phyloP scores from a whole-genome alignment of 192 early-diverging fungal species.

The Podila epigama region DNA sequence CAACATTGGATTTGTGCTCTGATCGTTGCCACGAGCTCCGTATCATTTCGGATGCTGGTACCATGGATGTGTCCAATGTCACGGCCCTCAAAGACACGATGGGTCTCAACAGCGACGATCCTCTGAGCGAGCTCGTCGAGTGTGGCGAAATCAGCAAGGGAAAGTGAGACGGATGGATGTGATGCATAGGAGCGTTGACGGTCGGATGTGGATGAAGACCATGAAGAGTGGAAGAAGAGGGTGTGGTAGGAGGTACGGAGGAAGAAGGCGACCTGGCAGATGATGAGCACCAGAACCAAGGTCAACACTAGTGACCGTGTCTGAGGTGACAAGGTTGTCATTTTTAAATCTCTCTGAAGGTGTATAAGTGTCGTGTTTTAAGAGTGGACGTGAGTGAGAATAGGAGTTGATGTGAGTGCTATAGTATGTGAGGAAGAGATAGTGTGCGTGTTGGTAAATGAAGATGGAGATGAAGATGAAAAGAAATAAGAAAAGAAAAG shows the following conservation, averaged over 20 bases:
- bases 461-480: constrained; percentile 11
- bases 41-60: constrained; percentile 9
- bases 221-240: not conserved
- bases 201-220: not conserved
- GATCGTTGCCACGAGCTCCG: constrained; percentile 7
- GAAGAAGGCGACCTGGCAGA: not conserved
- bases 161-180: constrained; percentile 39
- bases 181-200: constrained; percentile 7
- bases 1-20: constrained; percentile 44
- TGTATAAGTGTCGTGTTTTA: not conserved
- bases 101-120: constrained; percentile 23
- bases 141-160: constrained; percentile 11
- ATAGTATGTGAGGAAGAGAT: no score
- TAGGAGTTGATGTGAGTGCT: no score
- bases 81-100: constrained; percentile 39
- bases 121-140: constrained; percentile 24
- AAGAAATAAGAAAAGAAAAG: not conserved
- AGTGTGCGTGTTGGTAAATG: no score
- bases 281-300: not conserved
- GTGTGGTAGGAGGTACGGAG: not conserved
- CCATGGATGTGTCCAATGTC: constrained; percentile 16
- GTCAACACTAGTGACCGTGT: not conserved
- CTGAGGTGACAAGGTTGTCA: not conserved
- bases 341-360: no score
- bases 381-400: not conserved